These are phyloP conservation scores for Pyrenophora seminiperda DNA, from an alignment of 2,329 filamentous ascomycete species.

Conservation along the genomic window DNA sequence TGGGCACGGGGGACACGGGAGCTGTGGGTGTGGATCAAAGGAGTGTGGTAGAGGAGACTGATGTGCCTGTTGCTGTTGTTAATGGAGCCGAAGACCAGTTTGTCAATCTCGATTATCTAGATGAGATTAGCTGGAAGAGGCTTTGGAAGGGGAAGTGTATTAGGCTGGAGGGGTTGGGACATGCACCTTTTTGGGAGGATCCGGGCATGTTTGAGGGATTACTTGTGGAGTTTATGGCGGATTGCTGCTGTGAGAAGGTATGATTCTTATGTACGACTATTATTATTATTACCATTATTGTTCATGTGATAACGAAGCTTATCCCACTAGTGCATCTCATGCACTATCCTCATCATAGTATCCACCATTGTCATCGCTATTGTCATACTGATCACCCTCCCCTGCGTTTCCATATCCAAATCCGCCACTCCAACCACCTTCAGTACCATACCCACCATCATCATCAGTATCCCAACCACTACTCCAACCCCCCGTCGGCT, in stretches of 20 bases:
- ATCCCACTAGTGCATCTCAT: too few species aligned
- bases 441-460: too few species aligned
- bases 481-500: too few species aligned
- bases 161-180: slow-evolving; percentile 29
- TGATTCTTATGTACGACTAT: not conserved
- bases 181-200: slow-evolving; percentile 43
- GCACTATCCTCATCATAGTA: too few species aligned
- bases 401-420: too few species aligned
- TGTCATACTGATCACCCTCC: too few species aligned
- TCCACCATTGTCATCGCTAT: too few species aligned
- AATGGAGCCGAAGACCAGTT: slow-evolving; percentile 40
- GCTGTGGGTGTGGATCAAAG: slow-evolving; percentile 27
- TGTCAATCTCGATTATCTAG: slow-evolving; percentile 41
- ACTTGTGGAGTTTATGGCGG: slow-evolving; percentile 25
- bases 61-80: slow-evolving; percentile 34
- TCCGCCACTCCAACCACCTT: too few species aligned
- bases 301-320: too few species aligned
- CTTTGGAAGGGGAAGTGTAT: slow-evolving; percentile 38
- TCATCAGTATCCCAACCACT: too few species aligned
- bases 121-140: slow-evolving; percentile 31
- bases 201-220: slow-evolving; percentile 22
- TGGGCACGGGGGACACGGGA: slow-evolving; percentile 11
- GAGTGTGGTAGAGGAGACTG: slow-evolving; percentile 23
- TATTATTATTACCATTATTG: too few species aligned
- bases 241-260: slow-evolving; percentile 14